These are phyloP conservation scores for Pichia membranifaciens DNA, from an alignment of 805 yeast species.

Conservation along the genomic window DNA sequence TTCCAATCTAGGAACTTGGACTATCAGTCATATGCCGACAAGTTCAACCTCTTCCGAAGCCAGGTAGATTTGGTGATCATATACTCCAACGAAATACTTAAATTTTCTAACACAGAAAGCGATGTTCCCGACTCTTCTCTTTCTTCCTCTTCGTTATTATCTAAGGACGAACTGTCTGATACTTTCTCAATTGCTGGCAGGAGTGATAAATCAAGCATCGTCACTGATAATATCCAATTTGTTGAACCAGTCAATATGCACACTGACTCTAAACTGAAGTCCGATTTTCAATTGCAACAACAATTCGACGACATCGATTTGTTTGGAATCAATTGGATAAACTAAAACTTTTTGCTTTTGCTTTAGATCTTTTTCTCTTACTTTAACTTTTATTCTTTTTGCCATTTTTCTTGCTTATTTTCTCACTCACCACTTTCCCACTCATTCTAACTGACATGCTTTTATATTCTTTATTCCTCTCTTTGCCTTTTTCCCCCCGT, in stretches of 20 bases:
- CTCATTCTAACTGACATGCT: no score
- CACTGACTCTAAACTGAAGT: background rate
- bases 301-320: slow-evolving; percentile 2
- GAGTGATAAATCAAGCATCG: no score
- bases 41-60: slow-evolving; percentile 2
- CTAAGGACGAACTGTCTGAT: background rate
- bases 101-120: background rate
- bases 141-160: background rate
- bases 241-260: no score
- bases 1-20: background rate
- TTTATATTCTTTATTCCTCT: no score
- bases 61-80: slow-evolving; percentile 9
- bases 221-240: background rate
- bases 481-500: background rate
- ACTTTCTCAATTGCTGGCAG: background rate
- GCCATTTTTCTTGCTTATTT: no score
- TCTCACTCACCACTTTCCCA: no score
- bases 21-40: background rate
- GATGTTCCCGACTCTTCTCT: background rate
- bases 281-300: background rate
- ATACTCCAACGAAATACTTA: slow-evolving; percentile 8
- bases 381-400: background rate
- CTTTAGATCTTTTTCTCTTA: background rate
- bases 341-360: background rate
- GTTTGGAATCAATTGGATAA: slow-evolving; percentile 1